phyloP scores from a whole-genome alignment of 257 asterid species.

The Nemophila menziesii region DNA sequence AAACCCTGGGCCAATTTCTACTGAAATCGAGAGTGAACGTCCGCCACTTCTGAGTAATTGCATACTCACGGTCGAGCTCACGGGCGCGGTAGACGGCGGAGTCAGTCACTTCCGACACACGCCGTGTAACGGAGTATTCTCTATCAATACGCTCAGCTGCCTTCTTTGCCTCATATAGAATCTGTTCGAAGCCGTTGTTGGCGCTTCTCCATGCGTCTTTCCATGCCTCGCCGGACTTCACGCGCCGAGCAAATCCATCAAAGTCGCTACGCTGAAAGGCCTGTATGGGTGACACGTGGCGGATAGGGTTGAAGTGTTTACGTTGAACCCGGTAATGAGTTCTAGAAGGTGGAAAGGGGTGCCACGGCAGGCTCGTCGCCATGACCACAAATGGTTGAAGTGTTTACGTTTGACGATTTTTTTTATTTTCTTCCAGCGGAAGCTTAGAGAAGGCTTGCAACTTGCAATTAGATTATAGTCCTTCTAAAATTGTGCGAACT shows the following conservation, averaged over 20 bases:
- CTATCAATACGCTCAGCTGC: conserved; percentile 86
- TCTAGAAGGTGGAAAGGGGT: conserved; percentile 33
- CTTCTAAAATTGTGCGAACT: background rate
- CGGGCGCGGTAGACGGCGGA: conserved; percentile 70
- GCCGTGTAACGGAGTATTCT: conserved; percentile 44
- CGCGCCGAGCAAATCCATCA: conserved; percentile 69
- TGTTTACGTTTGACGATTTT: background rate
- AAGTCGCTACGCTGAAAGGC: conserved; percentile 83
- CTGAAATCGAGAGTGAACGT: conserved; percentile 54
- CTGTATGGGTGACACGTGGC: conserved; percentile 24
- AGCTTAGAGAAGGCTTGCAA: background rate
- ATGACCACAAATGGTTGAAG: conserved; percentile 14
- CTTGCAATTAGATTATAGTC: background rate
- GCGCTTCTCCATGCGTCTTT: conserved; percentile 71
- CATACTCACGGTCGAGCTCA: conserved; percentile 69
- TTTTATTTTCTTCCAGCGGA: background rate
- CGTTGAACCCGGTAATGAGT: conserved; percentile 3
- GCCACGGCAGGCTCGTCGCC: conserved; percentile 67
- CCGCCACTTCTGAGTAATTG: conserved; percentile 64
- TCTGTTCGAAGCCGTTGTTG: conserved; percentile 73
- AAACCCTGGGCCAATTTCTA: conserved; percentile 70
- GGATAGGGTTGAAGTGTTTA: conserved; percentile 13
- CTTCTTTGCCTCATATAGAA: conserved; percentile 66
- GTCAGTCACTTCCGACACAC: conserved; percentile 40
- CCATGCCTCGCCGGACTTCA: conserved; percentile 67